Conservation (phyloP, 257 asterid species). For the Solanum sejunctum region DNA sequence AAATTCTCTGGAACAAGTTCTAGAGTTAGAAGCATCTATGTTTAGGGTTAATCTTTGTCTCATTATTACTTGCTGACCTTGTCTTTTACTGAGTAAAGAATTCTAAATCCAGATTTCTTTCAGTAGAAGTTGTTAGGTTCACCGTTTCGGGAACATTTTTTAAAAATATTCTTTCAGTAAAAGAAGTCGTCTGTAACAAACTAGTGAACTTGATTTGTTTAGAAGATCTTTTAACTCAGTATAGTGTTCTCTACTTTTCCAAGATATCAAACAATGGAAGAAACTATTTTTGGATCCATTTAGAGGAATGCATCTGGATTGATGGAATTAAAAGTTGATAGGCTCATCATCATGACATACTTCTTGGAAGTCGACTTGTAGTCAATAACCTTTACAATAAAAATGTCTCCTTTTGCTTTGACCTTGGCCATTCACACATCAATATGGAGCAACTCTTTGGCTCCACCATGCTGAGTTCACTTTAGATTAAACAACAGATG, state of each 20-base stretch:
- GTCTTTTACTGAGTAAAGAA: neutral
- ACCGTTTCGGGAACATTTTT: neutral
- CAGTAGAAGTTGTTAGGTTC: neutral
- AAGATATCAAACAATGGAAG: neutral
- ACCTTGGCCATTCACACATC: neutral
- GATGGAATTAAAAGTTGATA: neutral
- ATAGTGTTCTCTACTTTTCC: neutral
- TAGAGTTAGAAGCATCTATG: neutral
- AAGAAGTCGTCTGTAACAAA: neutral
- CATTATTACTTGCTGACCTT: neutral
- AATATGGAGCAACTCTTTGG: neutral
- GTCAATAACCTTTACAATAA: neutral
- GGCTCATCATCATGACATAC: neutral
- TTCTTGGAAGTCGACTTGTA: neutral
- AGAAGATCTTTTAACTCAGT: neutral
- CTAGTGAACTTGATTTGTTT: neutral
- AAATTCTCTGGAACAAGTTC: neutral
- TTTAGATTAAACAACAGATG: neutral
- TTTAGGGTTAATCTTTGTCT: neutral
- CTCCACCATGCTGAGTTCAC: neutral
- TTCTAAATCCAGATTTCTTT: neutral
- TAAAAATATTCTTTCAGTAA: neutral
- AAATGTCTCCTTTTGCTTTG: neutral
- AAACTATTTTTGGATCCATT: neutral
- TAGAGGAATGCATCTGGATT: neutral